Evolutionary conservation across 176 grass and related monocot species (phyloP).

Genomic region (Musa acuminata): DNA sequence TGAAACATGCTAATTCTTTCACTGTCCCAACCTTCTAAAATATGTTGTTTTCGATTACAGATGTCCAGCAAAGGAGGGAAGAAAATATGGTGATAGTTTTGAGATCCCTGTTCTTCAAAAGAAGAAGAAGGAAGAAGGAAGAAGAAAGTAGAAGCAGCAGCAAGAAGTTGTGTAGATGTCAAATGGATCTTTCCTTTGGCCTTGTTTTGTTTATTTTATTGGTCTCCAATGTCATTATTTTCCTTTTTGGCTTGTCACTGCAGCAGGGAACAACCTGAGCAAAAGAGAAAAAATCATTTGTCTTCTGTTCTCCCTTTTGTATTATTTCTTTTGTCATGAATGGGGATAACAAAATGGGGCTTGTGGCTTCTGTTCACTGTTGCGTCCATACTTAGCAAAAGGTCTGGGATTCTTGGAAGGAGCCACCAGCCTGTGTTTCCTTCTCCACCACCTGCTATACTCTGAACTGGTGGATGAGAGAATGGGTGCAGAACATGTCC

Average conservation of each 20-base stretch:
- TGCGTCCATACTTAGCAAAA: neutral
- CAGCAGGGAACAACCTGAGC: constrained; percentile 56
- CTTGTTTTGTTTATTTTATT: constrained; percentile 4
- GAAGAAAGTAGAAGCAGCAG: neutral
- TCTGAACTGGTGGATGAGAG: too few species aligned
- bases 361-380: constrained; percentile 9
- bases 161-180: neutral
- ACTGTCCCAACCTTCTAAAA: neutral
- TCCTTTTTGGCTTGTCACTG: constrained; percentile 28
- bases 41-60: neutral
- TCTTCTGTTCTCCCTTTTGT: neutral
- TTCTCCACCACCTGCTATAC: too few species aligned
- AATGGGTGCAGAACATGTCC: too few species aligned
- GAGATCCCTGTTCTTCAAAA: neutral
- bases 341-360: constrained; percentile 27
- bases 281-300: constrained; percentile 19
- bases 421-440: too few species aligned
- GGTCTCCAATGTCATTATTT: neutral
- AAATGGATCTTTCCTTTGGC: constrained; percentile 16
- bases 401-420: too few species aligned
- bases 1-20: neutral
- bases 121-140: neutral
- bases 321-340: constrained; percentile 26
- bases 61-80: neutral
- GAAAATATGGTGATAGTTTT: neutral